A percentile compares a stretch with the other conserved stretches of the same genome.
Conservation (phyloP, 345 rosid species). For the Gossypium australe region DNA sequence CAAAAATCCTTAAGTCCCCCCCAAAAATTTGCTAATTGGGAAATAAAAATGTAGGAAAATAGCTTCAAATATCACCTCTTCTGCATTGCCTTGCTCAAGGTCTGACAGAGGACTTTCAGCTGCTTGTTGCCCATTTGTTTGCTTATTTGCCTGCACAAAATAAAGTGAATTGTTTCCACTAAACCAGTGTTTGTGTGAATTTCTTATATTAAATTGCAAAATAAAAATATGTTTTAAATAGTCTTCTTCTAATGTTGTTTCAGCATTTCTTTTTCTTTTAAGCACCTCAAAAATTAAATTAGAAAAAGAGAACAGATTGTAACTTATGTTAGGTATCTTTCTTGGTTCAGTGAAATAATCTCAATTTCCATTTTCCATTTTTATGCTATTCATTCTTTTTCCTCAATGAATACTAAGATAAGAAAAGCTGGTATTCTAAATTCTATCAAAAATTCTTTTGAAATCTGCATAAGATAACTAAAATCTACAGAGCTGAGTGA, state of each 20-base stretch:
- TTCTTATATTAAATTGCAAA: neutral
- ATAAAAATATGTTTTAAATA: neutral
- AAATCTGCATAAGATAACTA: neutral
- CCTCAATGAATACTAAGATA: neutral
- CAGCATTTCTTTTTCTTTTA: neutral
- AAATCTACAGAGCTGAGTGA: neutral
- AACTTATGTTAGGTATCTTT: neutral
- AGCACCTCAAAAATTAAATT: neutral
- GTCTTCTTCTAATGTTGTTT: constrained; percentile 1
- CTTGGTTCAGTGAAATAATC: neutral
- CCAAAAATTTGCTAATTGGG: neutral
- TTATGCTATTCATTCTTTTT: too few species aligned
- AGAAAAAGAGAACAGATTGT: neutral
- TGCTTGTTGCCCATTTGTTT: constrained; percentile 35
- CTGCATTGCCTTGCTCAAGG: constrained; percentile 60
- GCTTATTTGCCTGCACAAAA: constrained; percentile 29
- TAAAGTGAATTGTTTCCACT: neutral
- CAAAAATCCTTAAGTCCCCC: constrained; percentile 5
- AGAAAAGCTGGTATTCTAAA: neutral
- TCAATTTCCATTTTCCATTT: neutral
- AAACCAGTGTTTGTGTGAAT: neutral
- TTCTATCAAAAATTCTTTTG: neutral
- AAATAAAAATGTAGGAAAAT: constrained; percentile 12
- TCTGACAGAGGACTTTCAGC: constrained; percentile 34
- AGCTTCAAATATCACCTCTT: constrained; percentile 40